phyloP scores from a whole-genome alignment of 148 eudicot species.

The Chenopodium album region DNA sequence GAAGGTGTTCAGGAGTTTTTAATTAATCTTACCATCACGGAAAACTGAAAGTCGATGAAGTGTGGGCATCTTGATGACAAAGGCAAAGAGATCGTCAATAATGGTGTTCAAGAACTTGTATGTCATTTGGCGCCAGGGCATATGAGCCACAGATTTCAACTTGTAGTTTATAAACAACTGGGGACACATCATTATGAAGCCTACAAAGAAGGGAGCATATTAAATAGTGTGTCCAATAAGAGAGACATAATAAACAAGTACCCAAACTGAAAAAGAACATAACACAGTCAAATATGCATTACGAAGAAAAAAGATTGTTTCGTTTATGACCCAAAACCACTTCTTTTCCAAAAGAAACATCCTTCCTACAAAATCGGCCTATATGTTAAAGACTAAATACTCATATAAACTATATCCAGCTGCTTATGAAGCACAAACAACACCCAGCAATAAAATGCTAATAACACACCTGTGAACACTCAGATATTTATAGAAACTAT shows the following conservation, averaged over 20 bases:
- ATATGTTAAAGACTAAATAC: too few relatives aligned
- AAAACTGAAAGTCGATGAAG: slow-evolving; percentile 95
- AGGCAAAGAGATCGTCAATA: slow-evolving; percentile 96
- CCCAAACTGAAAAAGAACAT: too few relatives aligned
- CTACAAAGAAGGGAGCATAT: slow-evolving; percentile 38
- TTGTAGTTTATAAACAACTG: slow-evolving; percentile 96
- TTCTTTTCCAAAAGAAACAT: too few relatives aligned
- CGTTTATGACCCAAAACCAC: too few relatives aligned
- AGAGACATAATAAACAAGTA: not conserved
- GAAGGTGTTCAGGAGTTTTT: not conserved
- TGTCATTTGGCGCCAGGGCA: slow-evolving; percentile 99
- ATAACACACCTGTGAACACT: not conserved
- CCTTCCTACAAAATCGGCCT: not conserved
- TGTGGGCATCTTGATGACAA: slow-evolving; percentile 91
- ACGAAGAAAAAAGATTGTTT: too few relatives aligned
- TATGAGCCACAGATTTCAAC: slow-evolving; percentile 92
- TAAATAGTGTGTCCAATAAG: not conserved
- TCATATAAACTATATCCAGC: not conserved
- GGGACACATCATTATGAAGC: slow-evolving; percentile 99
- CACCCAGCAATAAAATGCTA: not conserved
- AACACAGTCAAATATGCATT: too few relatives aligned
- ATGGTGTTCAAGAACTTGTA: slow-evolving; percentile 98
- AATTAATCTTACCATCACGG: slow-evolving; percentile 82
- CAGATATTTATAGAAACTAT: not conserved
- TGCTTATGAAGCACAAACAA: not conserved